Conservation (phyloP, 176 grass and related monocot species). For the Rhipidocladum racemiflorum region DNA sequence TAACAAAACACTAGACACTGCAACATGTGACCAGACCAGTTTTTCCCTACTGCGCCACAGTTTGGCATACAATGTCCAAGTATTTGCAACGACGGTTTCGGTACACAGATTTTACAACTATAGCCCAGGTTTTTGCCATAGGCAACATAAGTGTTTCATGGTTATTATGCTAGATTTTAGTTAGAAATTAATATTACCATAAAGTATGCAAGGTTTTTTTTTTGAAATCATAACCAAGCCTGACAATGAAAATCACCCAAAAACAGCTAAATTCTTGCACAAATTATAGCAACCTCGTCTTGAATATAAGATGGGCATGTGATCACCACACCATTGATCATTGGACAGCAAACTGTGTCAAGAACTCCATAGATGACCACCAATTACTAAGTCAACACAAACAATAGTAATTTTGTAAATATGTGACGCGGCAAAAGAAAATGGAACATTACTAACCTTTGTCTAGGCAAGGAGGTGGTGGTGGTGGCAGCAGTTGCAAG, state of each 20-base stretch:
- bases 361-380: slow-evolving; percentile 14
- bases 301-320: slow-evolving; percentile 5
- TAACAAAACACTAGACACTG: background rate
- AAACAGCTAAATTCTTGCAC: background rate
- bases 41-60: background rate
- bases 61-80: background rate
- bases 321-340: background rate
- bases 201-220: background rate
- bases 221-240: background rate
- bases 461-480: slow-evolving; percentile 14
- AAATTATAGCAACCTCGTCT: slow-evolving; percentile 8
- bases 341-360: background rate
- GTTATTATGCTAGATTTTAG: background rate
- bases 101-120: background rate
- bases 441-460: slow-evolving; percentile 29
- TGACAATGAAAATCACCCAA: background rate
- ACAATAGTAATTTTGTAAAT: slow-evolving; percentile 3
- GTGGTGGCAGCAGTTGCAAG: slow-evolving; percentile 10
- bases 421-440: background rate
- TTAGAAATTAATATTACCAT: background rate
- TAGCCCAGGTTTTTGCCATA: background rate
- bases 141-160: background rate
- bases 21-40: background rate
- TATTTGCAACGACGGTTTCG: background rate
- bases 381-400: slow-evolving; percentile 19